Evolutionary conservation across 2,329 filamentous ascomycete genomes (phyloP), one percentile per base, ranked within the genome.

Genomic region (Fusarium albosuccineum): DNA sequence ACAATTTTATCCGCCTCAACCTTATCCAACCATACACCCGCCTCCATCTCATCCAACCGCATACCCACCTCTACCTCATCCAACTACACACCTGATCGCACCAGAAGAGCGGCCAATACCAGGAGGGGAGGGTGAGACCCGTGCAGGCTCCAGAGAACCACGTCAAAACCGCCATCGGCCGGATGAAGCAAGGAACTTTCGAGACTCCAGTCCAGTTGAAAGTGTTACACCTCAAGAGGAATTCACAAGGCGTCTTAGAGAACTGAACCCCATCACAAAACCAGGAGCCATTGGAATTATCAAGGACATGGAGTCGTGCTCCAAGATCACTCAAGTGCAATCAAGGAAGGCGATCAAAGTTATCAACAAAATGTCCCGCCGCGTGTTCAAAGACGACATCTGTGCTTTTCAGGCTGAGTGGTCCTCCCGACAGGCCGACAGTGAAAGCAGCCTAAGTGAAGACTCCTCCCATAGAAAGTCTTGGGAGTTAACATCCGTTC

Each of bases 61-160:
- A 13, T 22, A 4, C 17, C 16, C 39, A 13, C 9, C 39, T 41
- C 9, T 9, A 17, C 22, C 22, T 22, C 4, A 22, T 2, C 26
- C 39, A 42, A 16, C 40, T 26, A 7, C 40, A 7, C 17, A 42
- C 11, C 9, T 7, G 10, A 42, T 13, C 6, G 17, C 40, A 42
- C 17, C 3, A 13, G 1, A 7, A 2, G 0, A 42, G 3, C 16
- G 2, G 26, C 16, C 17, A 13, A 26, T 3, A 42, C 1, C 17
- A 26, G 10, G 10, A 26, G 14, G 10, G 40, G 17, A 4, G 6
- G 40, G 2, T 42, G n/a, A 42, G 10, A 14, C 17, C 5, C 4
- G 3, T 26, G 3, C 10, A 5, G 17, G 10, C 14, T 5, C 10
- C 17, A 14, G 5, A 0, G 10, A 13, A 17, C 14, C 10, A 13